A percentile compares a stretch with the other conserved stretches of the same genome.
phyloP scores from a whole-genome alignment of 2,329 filamentous ascomycete species.

The Xylaria sp. region DNA sequence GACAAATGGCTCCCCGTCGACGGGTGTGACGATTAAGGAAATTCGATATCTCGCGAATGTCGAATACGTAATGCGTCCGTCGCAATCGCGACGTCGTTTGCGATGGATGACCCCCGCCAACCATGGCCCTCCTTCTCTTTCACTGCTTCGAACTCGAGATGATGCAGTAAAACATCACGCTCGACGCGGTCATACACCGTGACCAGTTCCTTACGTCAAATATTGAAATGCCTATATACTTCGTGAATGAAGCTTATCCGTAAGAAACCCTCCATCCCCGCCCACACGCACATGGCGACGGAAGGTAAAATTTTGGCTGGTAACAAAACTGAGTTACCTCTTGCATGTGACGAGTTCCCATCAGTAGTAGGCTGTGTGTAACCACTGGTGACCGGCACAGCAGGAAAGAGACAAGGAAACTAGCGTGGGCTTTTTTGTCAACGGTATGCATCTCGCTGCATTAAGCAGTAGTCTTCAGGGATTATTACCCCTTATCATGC shows the following conservation, averaged over 20 bases:
- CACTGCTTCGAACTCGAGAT: constrained; percentile 7
- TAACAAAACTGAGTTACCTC: neutral
- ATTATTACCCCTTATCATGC: constrained; percentile 33
- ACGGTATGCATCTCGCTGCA: constrained; percentile 23
- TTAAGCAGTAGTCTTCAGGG: constrained; percentile 11
- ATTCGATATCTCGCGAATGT: neutral
- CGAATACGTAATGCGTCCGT: constrained; percentile 24
- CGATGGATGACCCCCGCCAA: constrained; percentile 10
- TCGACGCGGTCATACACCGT: constrained; percentile 4
- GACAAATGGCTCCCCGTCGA: neutral
- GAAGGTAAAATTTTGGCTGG: neutral
- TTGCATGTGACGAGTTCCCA: neutral
- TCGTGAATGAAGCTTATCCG: neutral
- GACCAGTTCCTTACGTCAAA: constrained; percentile 25
- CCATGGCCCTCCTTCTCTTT: neutral
- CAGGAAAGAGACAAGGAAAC: neutral
- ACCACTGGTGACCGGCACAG: neutral
- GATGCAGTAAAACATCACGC: constrained; percentile 24
- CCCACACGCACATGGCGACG: constrained; percentile 1
- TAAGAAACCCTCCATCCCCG: neutral
- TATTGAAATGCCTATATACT: neutral
- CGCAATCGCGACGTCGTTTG: constrained; percentile 5
- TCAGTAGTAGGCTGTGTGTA: neutral
- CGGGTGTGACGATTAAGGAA: constrained; percentile 5
- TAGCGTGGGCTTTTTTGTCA: constrained; percentile 1